A percentile compares a stretch with the other conserved stretches of the same genome.
Evolutionary conservation across 495 filamentous ascomycete species (phyloP).

Genomic region (Pseudevernia furfuracea): DNA sequence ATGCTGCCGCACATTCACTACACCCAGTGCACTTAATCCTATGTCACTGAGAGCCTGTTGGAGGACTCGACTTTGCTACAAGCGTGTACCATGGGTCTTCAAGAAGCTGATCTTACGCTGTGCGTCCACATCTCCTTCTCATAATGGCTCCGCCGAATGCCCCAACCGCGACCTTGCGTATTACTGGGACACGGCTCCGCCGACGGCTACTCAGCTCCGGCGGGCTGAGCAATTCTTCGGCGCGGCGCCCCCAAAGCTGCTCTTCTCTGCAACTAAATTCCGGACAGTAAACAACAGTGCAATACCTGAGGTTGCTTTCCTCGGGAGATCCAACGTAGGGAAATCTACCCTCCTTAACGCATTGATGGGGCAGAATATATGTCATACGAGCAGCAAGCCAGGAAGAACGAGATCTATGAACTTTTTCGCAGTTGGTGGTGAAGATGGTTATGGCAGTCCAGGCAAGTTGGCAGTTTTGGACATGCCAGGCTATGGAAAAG

Average conservation of each 20-base stretch:
- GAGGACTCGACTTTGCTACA: background rate
- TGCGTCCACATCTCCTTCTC: background rate
- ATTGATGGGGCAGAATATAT: constrained; percentile 53
- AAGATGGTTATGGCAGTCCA: constrained; percentile 44
- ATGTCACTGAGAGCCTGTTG: constrained; percentile 5
- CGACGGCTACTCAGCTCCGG: constrained; percentile 46
- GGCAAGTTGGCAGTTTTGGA: constrained; percentile 66
- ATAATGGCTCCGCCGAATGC: background rate
- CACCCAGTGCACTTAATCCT: background rate
- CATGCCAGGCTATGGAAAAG: constrained; percentile 90
- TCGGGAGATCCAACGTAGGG: constrained; percentile 85
- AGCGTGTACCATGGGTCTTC: background rate
- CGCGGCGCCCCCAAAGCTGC: constrained; percentile 50
- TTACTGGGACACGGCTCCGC: constrained; percentile 53
- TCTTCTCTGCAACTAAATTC: constrained; percentile 67
- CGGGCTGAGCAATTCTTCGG: constrained; percentile 57
- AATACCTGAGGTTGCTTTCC: constrained; percentile 56
- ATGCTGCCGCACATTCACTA: background rate
- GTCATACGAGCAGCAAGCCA: constrained; percentile 61
- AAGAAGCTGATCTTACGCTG: background rate
- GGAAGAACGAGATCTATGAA: constrained; percentile 80
- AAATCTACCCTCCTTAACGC: constrained; percentile 87
- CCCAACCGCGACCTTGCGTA: constrained; percentile 30
- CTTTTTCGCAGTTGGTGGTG: constrained; percentile 66
- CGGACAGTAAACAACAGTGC: constrained; percentile 47